Conservation (phyloP, 176 grass and related monocot species). For the Secale cereale region DNA sequence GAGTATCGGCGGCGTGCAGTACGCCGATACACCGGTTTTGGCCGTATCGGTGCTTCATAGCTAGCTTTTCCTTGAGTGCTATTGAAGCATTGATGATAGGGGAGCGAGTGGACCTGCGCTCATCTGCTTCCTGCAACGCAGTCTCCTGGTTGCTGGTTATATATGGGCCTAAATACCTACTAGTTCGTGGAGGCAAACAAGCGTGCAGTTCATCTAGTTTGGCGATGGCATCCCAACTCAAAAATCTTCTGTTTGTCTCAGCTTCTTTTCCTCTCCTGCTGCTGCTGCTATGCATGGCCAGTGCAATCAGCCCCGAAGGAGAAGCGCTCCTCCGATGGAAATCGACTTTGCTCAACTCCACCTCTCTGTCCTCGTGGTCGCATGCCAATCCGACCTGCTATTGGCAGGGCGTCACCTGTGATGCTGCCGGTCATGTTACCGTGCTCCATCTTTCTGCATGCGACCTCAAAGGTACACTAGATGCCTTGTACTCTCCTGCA, state of each 20-base stretch:
- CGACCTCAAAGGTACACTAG: slow-evolving; percentile 27
- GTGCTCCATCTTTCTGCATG: not conserved
- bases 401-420: slow-evolving; percentile 45
- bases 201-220: not conserved
- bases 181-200: not conserved
- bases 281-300: not conserved
- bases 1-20: too few relatives aligned
- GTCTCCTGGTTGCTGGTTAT: not conserved
- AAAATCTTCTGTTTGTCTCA: too few relatives aligned
- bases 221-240: too few relatives aligned
- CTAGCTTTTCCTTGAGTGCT: not conserved
- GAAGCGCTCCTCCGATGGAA: slow-evolving; percentile 52
- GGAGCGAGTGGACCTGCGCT: not conserved
- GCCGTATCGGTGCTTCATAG: too few relatives aligned
- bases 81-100: not conserved
- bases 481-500: slow-evolving; percentile 17
- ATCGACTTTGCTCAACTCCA: slow-evolving; percentile 18
- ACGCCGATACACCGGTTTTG: too few relatives aligned
- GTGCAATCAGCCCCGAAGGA: not conserved
- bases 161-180: not conserved
- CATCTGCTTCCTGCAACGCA: not conserved
- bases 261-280: too few relatives aligned
- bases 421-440: slow-evolving; percentile 7
- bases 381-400: slow-evolving; percentile 16
- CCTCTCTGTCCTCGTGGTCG: slow-evolving; percentile 27